phyloP scores from a whole-genome alignment of 441 rosid species.

The Croton setiger region DNA sequence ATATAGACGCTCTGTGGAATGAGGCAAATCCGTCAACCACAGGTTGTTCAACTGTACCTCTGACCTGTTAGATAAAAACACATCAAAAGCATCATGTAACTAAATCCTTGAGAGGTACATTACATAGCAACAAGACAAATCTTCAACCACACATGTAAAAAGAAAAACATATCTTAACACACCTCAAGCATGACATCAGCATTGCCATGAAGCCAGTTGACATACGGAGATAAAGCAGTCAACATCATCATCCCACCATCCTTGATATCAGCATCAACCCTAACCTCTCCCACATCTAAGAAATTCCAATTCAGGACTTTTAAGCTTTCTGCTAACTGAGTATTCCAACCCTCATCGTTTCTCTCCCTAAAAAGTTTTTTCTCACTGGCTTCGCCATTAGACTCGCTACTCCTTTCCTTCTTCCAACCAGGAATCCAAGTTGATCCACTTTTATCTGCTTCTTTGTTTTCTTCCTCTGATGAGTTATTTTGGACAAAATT shows the following conservation, averaged over 20 bases:
- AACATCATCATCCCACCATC: conserved; percentile 99
- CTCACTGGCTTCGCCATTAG: conserved; percentile 49
- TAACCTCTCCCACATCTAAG: conserved; percentile 93
- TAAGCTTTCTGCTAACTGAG: conserved; percentile 86
- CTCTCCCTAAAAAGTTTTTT: conserved; percentile 69
- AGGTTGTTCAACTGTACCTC: conserved; percentile 98
- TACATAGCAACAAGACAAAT: neutral
- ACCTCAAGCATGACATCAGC: conserved; percentile 98
- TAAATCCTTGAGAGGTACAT: conserved; percentile 7
- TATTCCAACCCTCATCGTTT: conserved; percentile 89
- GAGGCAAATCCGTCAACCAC: conserved; percentile 93
- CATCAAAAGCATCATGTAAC: conserved; percentile 20
- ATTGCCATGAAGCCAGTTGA: conserved; percentile 93
- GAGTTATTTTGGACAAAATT: conserved; percentile 57
- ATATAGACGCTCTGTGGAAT: conserved; percentile 87
- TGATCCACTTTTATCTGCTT: conserved; percentile 51
- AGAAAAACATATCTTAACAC: conserved; percentile 12
- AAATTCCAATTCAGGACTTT: conserved; percentile 88
- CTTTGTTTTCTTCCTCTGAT: conserved; percentile 63
- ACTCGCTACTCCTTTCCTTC: conserved; percentile 62
- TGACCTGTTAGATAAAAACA: conserved; percentile 56
- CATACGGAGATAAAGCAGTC: conserved; percentile 95
- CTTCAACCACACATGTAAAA: neutral
- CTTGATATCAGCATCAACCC: conserved; percentile 94
- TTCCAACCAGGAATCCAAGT: conserved; percentile 75